Evolutionary conservation across 2,329 filamentous ascomycete genomes (phyloP), one percentile per base, ranked within the genome.

Genomic region (Alternaria incomplexa): DNA sequence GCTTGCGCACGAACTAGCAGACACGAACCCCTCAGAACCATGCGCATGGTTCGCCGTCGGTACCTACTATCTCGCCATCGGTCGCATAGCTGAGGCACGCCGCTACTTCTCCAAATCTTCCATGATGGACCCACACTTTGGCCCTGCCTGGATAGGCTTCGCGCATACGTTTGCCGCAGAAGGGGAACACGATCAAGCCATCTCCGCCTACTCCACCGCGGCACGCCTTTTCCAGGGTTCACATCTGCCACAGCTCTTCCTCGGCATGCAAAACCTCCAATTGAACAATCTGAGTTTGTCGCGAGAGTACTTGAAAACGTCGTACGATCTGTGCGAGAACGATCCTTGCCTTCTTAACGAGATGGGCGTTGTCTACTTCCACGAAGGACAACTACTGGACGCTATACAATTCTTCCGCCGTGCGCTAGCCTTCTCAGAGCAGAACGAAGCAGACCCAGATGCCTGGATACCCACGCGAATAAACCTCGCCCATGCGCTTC

Each of bases 211-310:
- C 82, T 97, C 93, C 28, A 99, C 96, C 1, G 96, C 96, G 1
- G 95, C 95, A 2, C 88, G 96, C 43, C 83, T 99, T 0, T 99
- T 99, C 81, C 97, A 97, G 84, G 96, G 96, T 43, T 98, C 95
- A 0, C 96, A 99, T 78, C 85, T 99, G 1, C 96, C 96, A 0
- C 95, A 97, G 75, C 88, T 99, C 3, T 99, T 98, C 78, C 83
- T 99, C 25, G 96, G 96, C 7, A 99, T 99, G 96, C 96, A 99
- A 79, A 96, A 99, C 80, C 90, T 98, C 51, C 93, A 95, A 17
- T 86, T 99, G 63, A 97, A 97, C 80, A 98, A 99, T 73, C 92
- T 98, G 88, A 90, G 90, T 1, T 86, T 98, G 15, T 96, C 96
- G 0, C 92, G 96, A 68, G 96, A 99, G 79, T 99, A 98, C 78